Conservation (phyloP, 306 rosid genomes). For the Spatholobus suberectus region DNA sequence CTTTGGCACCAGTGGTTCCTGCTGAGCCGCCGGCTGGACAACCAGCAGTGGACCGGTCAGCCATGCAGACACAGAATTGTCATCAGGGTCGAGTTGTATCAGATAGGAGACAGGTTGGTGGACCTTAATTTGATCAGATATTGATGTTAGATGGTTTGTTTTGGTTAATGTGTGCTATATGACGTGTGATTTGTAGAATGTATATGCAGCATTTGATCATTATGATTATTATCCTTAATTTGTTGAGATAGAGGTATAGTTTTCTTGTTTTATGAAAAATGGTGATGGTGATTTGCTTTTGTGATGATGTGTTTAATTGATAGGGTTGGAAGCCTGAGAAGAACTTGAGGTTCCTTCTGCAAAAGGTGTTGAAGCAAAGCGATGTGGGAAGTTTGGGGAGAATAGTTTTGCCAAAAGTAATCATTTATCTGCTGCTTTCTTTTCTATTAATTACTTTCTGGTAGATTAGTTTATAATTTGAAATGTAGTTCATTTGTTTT, state of each 20-base stretch:
- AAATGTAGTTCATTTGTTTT: neutral
- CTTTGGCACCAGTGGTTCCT: slow-evolving; percentile 42
- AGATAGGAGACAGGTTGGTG: slow-evolving; percentile 65
- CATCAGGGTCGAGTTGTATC: slow-evolving; percentile 44
- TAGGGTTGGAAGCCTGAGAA: slow-evolving; percentile 98
- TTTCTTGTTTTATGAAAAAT: neutral
- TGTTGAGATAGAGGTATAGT: neutral
- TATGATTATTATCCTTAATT: neutral
- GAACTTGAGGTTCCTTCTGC: slow-evolving; percentile 89
- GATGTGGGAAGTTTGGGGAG: slow-evolving; percentile 96
- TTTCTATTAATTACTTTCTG: neutral
- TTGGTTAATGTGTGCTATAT: neutral
- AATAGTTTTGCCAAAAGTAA: slow-evolving; percentile 92
- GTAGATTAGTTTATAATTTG: neutral
- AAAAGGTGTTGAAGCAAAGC: slow-evolving; percentile 98
- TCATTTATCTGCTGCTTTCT: neutral
- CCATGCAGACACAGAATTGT: slow-evolving; percentile 58
- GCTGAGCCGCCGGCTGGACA: slow-evolving; percentile 2
- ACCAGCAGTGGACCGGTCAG: slow-evolving; percentile 41
- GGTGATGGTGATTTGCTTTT: neutral
- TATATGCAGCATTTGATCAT: neutral
- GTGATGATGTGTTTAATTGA: slow-evolving; percentile 21
- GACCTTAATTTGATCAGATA: neutral
- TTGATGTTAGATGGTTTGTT: neutral
- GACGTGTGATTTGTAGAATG: neutral